Evolutionary conservation across 1,139 yeast species (phyloP).

Genomic region (Blastobotrys malaysiensis): DNA sequence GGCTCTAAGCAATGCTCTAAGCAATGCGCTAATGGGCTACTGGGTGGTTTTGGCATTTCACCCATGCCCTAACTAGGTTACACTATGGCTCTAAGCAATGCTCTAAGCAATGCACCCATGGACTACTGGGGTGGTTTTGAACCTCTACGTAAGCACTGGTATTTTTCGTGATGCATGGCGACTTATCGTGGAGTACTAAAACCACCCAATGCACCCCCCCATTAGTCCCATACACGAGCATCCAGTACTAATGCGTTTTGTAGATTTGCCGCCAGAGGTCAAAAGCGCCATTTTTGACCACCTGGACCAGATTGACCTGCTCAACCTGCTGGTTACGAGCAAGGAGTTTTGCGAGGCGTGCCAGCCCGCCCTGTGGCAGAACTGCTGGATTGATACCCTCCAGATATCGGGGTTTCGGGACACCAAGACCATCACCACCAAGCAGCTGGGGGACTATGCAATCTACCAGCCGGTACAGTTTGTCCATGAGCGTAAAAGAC

Average conservation of each 20-base stretch:
- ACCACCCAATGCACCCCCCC: neutral
- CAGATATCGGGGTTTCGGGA: conserved; percentile 6
- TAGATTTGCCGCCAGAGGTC: conserved; percentile 6
- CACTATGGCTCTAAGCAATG: too few species aligned
- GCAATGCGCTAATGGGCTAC: too few species aligned
- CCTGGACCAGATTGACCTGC: conserved; percentile 5
- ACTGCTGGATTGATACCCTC: conserved; percentile 9
- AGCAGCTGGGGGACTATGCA: conserved; percentile 6
- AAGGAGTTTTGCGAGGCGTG: conserved; percentile 4
- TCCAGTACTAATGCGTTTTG: neutral
- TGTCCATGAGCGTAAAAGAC: conserved; percentile 7
- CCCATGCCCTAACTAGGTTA: too few species aligned
- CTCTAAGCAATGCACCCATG: neutral
- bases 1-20: too few species aligned
- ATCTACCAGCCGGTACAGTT: conserved; percentile 3
- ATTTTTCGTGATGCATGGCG: neutral
- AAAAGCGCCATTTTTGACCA: conserved; percentile 4
- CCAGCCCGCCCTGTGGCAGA: conserved; percentile 9
- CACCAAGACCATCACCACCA: conserved; percentile 4
- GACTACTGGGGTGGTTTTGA: too few species aligned
- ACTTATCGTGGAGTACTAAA: neutral
- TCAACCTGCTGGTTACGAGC: neutral
- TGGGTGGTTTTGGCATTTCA: neutral
- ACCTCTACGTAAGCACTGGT: neutral
- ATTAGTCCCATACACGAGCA: neutral